These are phyloP conservation scores for Tritrichomonas foetus DNA, from an alignment of 208 protist species.

Conservation along the genomic window DNA sequence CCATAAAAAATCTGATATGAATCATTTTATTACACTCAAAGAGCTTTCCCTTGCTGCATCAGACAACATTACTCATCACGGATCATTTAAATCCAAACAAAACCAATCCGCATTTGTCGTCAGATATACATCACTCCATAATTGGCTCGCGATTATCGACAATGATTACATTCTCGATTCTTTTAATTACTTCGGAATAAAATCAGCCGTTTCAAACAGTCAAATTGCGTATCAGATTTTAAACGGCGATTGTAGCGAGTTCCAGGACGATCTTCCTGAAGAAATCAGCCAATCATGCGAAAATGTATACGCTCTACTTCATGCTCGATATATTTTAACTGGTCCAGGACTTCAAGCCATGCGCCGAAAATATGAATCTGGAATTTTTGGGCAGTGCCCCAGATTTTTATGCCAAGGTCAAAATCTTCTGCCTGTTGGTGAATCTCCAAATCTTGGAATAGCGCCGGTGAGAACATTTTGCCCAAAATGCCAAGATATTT, in stretches of 20 bases:
- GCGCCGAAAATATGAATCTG: neutral
- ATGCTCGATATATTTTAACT: neutral
- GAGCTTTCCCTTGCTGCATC: too few relatives aligned
- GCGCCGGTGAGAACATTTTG: neutral
- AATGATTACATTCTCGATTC: neutral
- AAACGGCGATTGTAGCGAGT: neutral
- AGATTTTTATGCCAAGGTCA: neutral
- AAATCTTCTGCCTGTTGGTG: neutral
- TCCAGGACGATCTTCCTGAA: neutral
- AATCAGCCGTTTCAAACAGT: neutral
- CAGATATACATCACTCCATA: too few relatives aligned
- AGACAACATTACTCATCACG: too few relatives aligned
- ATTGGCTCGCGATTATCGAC: neutral
- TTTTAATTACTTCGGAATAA: neutral
- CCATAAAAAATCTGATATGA: too few relatives aligned
- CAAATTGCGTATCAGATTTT: neutral
- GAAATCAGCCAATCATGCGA: neutral
- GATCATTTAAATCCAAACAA: too few relatives aligned
- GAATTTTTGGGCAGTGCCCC: neutral
- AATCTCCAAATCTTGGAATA: neutral
- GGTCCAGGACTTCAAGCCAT: neutral
- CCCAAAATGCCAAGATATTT: neutral
- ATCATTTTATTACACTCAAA: too few relatives aligned
- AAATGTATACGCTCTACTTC: neutral
- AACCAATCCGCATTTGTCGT: too few relatives aligned